Conservation (phyloP, 148 eudicot species). For the Gaultheria prostrata region DNA sequence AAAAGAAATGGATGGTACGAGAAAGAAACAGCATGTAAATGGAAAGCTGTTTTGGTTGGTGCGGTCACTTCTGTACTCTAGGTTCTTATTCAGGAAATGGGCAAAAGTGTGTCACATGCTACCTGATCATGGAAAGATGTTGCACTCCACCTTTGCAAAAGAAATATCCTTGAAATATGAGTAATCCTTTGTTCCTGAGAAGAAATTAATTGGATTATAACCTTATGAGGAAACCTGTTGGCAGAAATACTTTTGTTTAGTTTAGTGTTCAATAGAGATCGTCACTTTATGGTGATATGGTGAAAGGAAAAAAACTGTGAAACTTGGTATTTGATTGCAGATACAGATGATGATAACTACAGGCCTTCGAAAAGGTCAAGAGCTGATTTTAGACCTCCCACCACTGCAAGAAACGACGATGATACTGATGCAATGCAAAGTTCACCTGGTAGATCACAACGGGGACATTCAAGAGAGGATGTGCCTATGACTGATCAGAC, state of each 20-base stretch:
- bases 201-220: background rate
- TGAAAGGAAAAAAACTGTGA: background rate
- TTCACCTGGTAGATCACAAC: conserved; percentile 81
- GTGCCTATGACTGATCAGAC: conserved; percentile 80
- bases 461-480: conserved; percentile 66
- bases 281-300: background rate
- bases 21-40: background rate
- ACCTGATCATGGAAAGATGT: background rate
- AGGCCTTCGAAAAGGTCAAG: conserved; percentile 82
- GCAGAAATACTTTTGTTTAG: background rate
- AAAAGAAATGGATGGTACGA: background rate
- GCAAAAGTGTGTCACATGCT: background rate
- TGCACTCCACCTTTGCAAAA: background rate
- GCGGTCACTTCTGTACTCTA: background rate
- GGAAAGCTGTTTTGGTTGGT: background rate
- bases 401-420: conserved; percentile 46
- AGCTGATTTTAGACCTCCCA: conserved; percentile 53
- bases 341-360: conserved; percentile 75
- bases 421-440: conserved; percentile 84
- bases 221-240: background rate
- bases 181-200: background rate
- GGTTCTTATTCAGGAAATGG: background rate
- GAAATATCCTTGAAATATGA: background rate
- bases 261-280: background rate
- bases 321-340: conserved; percentile 35